phyloP scores from a whole-genome alignment of 2,329 filamentous ascomycete genomes.

The Didymella segeticola region DNA sequence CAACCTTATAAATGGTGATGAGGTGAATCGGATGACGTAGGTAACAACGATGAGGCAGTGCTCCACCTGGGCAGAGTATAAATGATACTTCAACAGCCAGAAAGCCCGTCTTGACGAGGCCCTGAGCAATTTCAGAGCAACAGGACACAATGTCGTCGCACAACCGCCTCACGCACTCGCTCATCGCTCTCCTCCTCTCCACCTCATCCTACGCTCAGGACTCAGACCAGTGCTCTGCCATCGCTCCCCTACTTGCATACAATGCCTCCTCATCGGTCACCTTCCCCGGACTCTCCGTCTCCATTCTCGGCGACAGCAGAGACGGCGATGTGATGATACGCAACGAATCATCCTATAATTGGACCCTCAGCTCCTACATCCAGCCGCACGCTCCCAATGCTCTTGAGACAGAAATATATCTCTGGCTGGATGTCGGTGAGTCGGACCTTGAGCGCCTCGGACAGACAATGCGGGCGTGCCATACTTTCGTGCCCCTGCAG shows the following conservation, averaged over 20 bases:
- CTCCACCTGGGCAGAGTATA: neutral
- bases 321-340: neutral
- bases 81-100: neutral
- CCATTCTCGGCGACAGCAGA: neutral
- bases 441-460: neutral
- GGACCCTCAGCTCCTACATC: neutral
- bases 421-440: neutral
- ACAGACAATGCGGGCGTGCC: neutral
- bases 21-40: neutral
- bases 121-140: neutral
- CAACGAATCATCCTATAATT: neutral
- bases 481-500: constrained; percentile 2
- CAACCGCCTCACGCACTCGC: neutral
- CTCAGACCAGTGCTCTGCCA: neutral
- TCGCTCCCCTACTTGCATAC: neutral
- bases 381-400: neutral
- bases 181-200: neutral
- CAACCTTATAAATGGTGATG: neutral
- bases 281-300: neutral
- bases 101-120: neutral
- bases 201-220: neutral
- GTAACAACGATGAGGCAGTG: neutral
- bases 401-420: neutral
- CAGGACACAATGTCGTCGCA: neutral
- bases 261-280: neutral